These are phyloP conservation scores for Podospora comata DNA, from an alignment of 495 filamentous ascomycete genomes.

Conservation along the genomic window DNA sequence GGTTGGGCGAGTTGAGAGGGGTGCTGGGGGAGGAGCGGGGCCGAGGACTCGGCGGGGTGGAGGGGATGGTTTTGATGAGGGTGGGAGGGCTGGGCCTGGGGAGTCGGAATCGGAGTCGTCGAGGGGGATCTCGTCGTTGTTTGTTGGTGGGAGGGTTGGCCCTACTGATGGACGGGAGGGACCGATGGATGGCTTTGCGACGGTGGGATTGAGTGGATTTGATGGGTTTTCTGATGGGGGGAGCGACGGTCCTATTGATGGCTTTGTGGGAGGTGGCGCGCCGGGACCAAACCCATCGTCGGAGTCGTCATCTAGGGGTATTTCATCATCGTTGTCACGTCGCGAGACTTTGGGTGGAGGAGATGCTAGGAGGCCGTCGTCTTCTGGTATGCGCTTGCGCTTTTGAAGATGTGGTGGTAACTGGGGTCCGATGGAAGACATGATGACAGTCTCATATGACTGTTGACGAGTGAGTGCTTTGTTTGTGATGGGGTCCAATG, in stretches of 20 bases:
- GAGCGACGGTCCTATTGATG: slow-evolving; percentile 29
- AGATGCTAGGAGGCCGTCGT: slow-evolving; percentile 33
- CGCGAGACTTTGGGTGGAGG: slow-evolving; percentile 41
- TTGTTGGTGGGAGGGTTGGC: slow-evolving; percentile 14
- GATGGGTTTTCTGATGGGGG: slow-evolving; percentile 20
- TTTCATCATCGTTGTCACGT: slow-evolving; percentile 38
- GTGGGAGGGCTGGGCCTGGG: slow-evolving; percentile 24
- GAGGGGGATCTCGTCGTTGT: slow-evolving; percentile 33
- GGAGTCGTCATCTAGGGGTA: slow-evolving; percentile 33
- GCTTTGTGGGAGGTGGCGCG: slow-evolving; percentile 26
- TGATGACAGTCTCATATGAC: slow-evolving; percentile 20
- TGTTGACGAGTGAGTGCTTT: not conserved
- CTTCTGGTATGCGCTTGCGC: slow-evolving; percentile 49
- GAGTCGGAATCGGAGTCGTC: slow-evolving; percentile 26
- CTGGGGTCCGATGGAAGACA: slow-evolving; percentile 51
- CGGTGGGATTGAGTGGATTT: slow-evolving; percentile 2
- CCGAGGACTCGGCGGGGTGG: slow-evolving; percentile 41
- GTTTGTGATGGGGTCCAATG: not conserved
- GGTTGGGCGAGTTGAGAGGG: slow-evolving; percentile 40
- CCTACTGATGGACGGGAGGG: slow-evolving; percentile 32
- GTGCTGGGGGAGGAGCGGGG: slow-evolving; percentile 44
- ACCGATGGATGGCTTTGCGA: slow-evolving; percentile 31
- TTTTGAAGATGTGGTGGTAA: slow-evolving; percentile 52
- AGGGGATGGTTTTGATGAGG: slow-evolving; percentile 18
- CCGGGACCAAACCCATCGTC: slow-evolving; percentile 40